Evolutionary conservation across 352 stramenopile species (phyloP), one percentile per base, ranked within the genome.

Genomic region (Phytophthora syringae): DNA sequence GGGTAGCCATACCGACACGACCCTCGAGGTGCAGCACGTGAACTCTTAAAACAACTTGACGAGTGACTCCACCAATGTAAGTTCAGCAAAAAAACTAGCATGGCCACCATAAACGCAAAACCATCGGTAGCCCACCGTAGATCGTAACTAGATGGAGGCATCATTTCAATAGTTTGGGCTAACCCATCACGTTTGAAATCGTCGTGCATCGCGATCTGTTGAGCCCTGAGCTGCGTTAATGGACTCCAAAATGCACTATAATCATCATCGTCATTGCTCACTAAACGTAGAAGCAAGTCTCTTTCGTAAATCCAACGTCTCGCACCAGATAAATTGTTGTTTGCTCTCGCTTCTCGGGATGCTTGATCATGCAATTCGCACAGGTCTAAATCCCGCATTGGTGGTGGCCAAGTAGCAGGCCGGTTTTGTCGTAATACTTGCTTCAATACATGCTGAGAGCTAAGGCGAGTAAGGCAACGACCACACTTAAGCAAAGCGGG

Each of bases 11-110:
- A 48, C 4, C 40, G n/a, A 15, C 40, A 48, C 21, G 20, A 48
- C 7, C 18, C 40, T 28, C 20, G 40, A 5, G 3, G 18, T 12
- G 18, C 5, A 28, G 40, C 40, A 48, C 18, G 40, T 18, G 40
- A 48, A n/a, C 20, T 48, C 12, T 48, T 48, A 15, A 48, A 48
- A 28, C 40, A 48, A 15, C 40, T 48, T 28, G 40, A n/a, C n/a
- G 40, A 7, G 12, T 48, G 40, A 48, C 18, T 48, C 40, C 40
- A 48, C 40, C 40, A 48, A 28, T 48, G 40, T 15, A 48, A 48
- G 12, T 48, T 48, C 7, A 48, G 20, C 22, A 48, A 28, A 16
- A 48, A 48, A 10, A 48, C 40, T 10, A 48, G 40, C 40, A 48
- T 48, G 5, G 40, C n/a, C 18, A 28, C 20, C 18, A 48, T 15